A percentile compares a stretch with the other conserved stretches of the same genome.
Conservation (phyloP, 495 filamentous ascomycete species). For the Cercophora samala region DNA sequence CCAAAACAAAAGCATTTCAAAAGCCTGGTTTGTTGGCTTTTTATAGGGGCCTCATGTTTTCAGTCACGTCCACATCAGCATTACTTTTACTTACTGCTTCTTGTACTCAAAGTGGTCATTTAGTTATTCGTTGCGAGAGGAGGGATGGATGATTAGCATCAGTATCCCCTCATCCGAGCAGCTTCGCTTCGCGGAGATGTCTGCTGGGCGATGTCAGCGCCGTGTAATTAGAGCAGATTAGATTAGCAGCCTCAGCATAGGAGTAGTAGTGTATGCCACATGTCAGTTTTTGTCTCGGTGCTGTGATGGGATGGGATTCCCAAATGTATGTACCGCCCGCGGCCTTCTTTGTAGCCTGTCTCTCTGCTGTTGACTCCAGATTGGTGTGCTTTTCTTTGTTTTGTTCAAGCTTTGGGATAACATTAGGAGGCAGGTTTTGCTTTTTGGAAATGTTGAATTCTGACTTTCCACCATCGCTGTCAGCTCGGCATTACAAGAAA, state of each 20-base stretch:
- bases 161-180: not conserved
- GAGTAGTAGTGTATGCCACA: not conserved
- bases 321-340: too few species aligned
- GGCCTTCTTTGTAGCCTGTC: too few species aligned
- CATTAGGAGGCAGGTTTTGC: too few species aligned
- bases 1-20: not conserved
- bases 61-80: not conserved
- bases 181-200: not conserved
- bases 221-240: not conserved
- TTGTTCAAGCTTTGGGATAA: too few species aligned
- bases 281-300: not conserved
- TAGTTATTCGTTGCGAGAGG: not conserved
- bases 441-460: too few species aligned
- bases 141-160: not conserved
- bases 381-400: too few species aligned
- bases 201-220: not conserved
- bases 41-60: not conserved
- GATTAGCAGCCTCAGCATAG: not conserved
- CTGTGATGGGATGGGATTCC: not conserved
- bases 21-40: not conserved
- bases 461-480: too few species aligned
- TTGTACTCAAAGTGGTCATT: not conserved
- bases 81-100: not conserved
- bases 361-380: too few species aligned
- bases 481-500: too few species aligned